Evolutionary conservation across 805 yeast species (phyloP).

Genomic region (Ogataea nonfermentans): DNA sequence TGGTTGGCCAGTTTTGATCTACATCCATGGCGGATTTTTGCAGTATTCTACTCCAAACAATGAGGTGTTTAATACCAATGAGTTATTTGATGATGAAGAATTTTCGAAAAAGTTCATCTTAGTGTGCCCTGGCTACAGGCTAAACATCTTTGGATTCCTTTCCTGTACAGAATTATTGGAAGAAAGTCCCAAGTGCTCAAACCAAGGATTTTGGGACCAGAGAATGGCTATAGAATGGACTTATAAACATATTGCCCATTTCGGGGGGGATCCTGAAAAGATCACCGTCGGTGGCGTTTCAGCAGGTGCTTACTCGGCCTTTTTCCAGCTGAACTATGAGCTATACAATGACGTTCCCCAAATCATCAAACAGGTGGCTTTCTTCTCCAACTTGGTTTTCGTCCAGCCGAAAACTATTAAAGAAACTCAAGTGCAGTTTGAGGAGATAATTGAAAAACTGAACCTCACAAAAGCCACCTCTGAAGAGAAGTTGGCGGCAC

Average conservation of each 20-base stretch:
- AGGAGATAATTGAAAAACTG: constrained; percentile 33
- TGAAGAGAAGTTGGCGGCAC: constrained; percentile 5
- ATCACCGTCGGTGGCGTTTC: constrained; percentile 46
- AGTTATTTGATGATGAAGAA: constrained; percentile 29
- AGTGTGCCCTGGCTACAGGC: constrained; percentile 40
- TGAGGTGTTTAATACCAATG: constrained; percentile 24
- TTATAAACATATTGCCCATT: constrained; percentile 37
- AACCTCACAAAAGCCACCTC: not conserved
- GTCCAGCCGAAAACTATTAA: constrained; percentile 39
- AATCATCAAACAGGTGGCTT: constrained; percentile 37
- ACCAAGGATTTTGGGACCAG: constrained; percentile 49
- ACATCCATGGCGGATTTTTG: constrained; percentile 45
- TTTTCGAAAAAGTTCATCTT: constrained; percentile 36
- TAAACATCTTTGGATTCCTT: constrained; percentile 39
- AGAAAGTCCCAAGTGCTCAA: constrained; percentile 28
- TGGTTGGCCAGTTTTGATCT: constrained; percentile 44
- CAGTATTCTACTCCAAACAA: constrained; percentile 35
- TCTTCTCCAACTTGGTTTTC: constrained; percentile 37
- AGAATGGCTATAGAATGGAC: constrained; percentile 47
- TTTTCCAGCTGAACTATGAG: constrained; percentile 43
- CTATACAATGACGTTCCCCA: constrained; percentile 38
- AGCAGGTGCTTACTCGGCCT: constrained; percentile 46
- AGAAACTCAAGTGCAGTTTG: constrained; percentile 37
- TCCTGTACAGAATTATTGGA: constrained; percentile 38
- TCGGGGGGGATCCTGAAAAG: constrained; percentile 46